Percentiles rank a stretch among this genome's conserved stretches.
phyloP scores from a whole-genome alignment of 352 stramenopile species.

The Globisporangium viniferum region DNA sequence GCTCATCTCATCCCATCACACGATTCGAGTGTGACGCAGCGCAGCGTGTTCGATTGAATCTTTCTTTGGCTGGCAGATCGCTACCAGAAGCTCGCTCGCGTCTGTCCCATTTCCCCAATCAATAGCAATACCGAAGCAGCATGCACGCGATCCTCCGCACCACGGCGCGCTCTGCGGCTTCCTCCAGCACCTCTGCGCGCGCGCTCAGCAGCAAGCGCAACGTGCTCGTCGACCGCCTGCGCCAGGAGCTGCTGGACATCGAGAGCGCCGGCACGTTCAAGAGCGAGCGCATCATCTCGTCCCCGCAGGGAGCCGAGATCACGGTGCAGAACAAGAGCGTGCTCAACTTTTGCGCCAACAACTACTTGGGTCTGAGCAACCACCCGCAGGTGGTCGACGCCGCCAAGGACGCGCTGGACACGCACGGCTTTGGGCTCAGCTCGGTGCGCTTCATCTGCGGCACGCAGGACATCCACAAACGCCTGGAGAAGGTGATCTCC shows the following conservation, averaged over 20 bases:
- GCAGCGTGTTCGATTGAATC: not conserved
- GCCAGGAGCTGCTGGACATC: slow-evolving; percentile 68
- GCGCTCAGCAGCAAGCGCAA: slow-evolving; percentile 49
- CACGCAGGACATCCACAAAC: slow-evolving; percentile 94
- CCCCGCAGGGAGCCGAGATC: slow-evolving; percentile 78
- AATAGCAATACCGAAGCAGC: not conserved
- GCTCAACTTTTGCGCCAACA: slow-evolving; percentile 95
- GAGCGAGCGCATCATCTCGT: slow-evolving; percentile 89
- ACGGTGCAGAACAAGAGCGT: slow-evolving; percentile 66
- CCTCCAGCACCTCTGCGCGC: not conserved
- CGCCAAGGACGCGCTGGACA: slow-evolving; percentile 78
- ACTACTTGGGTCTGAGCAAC: slow-evolving; percentile 92
- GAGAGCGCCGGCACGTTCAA: slow-evolving; percentile 82
- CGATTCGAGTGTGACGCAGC: not conserved
- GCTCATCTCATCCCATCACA: slow-evolving; percentile 3
- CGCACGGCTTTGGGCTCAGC: slow-evolving; percentile 88
- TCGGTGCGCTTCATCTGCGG: slow-evolving; percentile 95
- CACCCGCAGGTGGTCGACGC: slow-evolving; percentile 83
- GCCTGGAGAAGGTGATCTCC: slow-evolving; percentile 86
- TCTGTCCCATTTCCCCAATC: not conserved
- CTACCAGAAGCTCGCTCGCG: not conserved
- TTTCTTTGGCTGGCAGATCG: slow-evolving; percentile 4
- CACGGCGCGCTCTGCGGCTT: not conserved
- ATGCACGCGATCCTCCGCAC: slow-evolving; percentile 8
- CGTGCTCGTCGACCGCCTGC: slow-evolving; percentile 70